These are phyloP conservation scores for Casaregolazyma suthepensis DNA, from an alignment of 1,139 yeast species.

Conservation along the genomic window DNA sequence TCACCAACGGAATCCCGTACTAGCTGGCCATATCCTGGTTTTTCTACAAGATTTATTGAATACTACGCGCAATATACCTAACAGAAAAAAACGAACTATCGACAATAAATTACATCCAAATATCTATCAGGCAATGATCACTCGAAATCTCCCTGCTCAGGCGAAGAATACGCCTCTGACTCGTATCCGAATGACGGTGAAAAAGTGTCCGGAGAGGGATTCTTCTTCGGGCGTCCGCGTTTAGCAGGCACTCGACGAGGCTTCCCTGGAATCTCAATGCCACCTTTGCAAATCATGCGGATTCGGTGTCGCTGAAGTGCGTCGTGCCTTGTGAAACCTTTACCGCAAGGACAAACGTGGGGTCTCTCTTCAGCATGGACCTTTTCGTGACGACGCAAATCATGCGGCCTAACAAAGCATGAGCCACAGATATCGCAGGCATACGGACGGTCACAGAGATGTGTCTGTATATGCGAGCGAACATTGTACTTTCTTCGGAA, in stretches of 20 bases:
- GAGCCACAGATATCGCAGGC: conserved; percentile 53
- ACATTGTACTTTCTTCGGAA: conserved; percentile 89
- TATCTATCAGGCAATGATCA: neutral
- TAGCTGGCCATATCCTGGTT: conserved; percentile 26
- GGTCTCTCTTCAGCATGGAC: conserved; percentile 71
- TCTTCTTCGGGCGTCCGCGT: conserved; percentile 28
- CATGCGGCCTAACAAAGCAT: conserved; percentile 85
- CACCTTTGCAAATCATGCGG: conserved; percentile 74
- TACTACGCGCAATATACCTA: neutral
- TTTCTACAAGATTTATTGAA: neutral
- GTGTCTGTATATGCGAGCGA: conserved; percentile 97
- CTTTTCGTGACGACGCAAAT: conserved; percentile 81
- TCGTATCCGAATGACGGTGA: conserved; percentile 13
- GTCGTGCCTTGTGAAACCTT: conserved; percentile 82
- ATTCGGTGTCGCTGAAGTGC: conserved; percentile 78
- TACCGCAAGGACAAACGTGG: conserved; percentile 83
- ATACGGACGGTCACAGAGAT: conserved; percentile 87
- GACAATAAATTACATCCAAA: neutral
- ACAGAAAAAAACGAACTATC: neutral
- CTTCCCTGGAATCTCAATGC: conserved; percentile 39
- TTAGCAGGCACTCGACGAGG: conserved; percentile 28
- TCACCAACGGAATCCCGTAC: conserved; percentile 95
- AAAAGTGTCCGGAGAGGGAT: conserved; percentile 13
- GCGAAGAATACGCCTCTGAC: conserved; percentile 14
- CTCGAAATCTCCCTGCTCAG: conserved; percentile 7